A percentile compares a stretch with the other conserved stretches of the same genome.
Evolutionary conservation across 2,329 filamentous ascomycete genomes (phyloP).

Genomic region (Lasiodiplodia sp.): DNA sequence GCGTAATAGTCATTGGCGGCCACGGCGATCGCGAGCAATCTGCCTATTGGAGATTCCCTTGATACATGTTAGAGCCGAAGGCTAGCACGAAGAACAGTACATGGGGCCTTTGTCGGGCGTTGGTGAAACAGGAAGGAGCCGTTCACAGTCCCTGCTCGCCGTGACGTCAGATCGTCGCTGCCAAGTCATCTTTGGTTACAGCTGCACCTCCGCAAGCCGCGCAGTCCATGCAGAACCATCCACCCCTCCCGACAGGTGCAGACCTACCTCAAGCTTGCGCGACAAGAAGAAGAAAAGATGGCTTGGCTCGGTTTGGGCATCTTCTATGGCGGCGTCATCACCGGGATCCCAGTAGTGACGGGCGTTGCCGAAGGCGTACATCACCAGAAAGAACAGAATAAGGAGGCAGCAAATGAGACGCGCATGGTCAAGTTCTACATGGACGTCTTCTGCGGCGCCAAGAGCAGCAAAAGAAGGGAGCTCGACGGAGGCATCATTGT

Average conservation of each 20-base stretch:
- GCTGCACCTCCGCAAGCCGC: background rate
- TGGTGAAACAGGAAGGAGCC: too few species aligned
- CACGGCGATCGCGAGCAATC: too few species aligned
- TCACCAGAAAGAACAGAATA: constrained; percentile 58
- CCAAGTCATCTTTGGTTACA: background rate
- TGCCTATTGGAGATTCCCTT: too few species aligned
- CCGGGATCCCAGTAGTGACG: constrained; percentile 58
- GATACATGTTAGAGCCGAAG: too few species aligned
- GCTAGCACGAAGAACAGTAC: too few species aligned
- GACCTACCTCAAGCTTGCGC: background rate
- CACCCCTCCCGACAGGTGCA: background rate
- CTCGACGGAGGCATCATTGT: constrained; percentile 55
- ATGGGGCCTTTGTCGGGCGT: too few species aligned
- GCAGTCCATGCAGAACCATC: background rate
- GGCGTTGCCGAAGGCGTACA: constrained; percentile 60
- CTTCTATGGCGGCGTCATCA: constrained; percentile 49
- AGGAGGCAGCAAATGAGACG: constrained; percentile 56
- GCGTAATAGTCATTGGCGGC: too few species aligned
- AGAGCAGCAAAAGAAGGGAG: constrained; percentile 45
- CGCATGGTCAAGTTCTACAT: constrained; percentile 62
- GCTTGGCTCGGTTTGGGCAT: constrained; percentile 42
- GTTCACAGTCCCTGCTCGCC: background rate
- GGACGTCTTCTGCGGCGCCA: constrained; percentile 52
- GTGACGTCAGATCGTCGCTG: constrained; percentile 4
- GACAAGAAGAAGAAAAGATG: constrained; percentile 31